Base-by-base conservation (phyloP, 2,329 filamentous ascomycete species). In the Sphaerulina vaccinii region DNA sequence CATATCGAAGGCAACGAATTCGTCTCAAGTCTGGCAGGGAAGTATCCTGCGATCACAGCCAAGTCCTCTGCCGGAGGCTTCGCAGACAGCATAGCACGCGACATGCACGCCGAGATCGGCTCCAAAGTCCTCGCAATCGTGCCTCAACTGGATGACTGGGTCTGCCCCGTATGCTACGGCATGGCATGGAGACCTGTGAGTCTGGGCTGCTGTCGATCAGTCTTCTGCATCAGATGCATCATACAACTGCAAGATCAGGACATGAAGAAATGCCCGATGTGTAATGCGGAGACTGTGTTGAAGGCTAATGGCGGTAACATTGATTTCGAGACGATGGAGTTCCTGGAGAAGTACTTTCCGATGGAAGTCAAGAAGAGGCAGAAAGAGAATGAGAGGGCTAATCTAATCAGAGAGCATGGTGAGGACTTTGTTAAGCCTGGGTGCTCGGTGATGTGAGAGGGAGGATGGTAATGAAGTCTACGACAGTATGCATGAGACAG, bases 161-260 rank as follows among this genome's bases (percentile, higher is more conserved):
- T 84, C 7, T 95, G 89, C 62, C 88, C 89, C 1, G 83, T 93
- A 54, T 93, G 90, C 71, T 85, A 86, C 61, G 81, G 80, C 37
- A 82, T 95, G 52, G 83, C 86, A n/a, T 93, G 87, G 76, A 82
- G 88, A 61, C 90, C 90, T 0, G 82, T 95, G n/a, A 81, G 84
- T 19, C 75, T 95, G 27, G 78, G 79, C 11, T 71, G 68, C 56
- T 95, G 90, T 68, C 73, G 79, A 22, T 88, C 93, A 60, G 73
- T 91, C 11, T 91, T 92, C 65, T 95, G 90, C 72, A 92, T 93
- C 51, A 79, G 87, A 2, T 95, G 90, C 66, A 78, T 92, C 42
- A 84, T 95, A 56, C 83, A 88, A 61, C 82, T 95, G 72, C 89
- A 93, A 67, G 82, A 83, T 39, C 80, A 82, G 33, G 77, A 58